phyloP scores from a whole-genome alignment of 331 rosid species.

The Erythrophleum ivorense region DNA sequence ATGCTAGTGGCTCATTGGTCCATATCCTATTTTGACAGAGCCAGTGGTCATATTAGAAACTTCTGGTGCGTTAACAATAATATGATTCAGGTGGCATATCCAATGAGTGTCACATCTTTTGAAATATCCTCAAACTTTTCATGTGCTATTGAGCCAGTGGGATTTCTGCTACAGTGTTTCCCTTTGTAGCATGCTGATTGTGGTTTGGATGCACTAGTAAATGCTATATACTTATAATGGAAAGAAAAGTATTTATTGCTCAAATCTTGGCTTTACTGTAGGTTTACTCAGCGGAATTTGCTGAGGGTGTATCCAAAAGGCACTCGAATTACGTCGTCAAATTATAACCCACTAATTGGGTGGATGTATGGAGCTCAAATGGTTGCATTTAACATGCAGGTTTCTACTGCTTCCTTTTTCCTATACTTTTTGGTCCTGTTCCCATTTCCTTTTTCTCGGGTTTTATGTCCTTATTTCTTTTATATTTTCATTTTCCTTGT shows the following conservation, averaged over 20 bases:
- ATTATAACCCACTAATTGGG: constrained; percentile 91
- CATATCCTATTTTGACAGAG: background rate
- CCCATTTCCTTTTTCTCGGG: constrained; percentile 12
- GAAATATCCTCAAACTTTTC: constrained; percentile 2
- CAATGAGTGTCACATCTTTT: background rate
- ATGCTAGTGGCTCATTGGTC: constrained; percentile 16
- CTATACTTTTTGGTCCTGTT: background rate
- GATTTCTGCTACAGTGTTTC: constrained; percentile 5
- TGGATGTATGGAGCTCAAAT: constrained; percentile 99
- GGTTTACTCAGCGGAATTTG: constrained; percentile 93
- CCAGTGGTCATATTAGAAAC: background rate
- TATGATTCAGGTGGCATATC: constrained; percentile 22
- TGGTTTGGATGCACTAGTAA: background rate
- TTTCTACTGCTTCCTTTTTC: constrained; percentile 35
- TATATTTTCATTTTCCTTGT: background rate
- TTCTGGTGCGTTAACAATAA: constrained; percentile 7
- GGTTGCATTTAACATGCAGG: constrained; percentile 99
- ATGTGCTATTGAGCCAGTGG: background rate
- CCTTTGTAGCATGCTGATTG: constrained; percentile 2
- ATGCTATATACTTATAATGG: constrained; percentile 9
- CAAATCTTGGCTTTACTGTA: constrained; percentile 45
- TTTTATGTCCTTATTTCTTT: background rate
- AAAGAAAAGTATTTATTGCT: constrained; percentile 35
- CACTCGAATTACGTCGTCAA: constrained; percentile 83
- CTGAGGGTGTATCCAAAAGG: constrained; percentile 97